Base-by-base conservation (phyloP, 2,329 filamentous ascomycete species). In the Arthrobotrys pseudoclavata region DNA sequence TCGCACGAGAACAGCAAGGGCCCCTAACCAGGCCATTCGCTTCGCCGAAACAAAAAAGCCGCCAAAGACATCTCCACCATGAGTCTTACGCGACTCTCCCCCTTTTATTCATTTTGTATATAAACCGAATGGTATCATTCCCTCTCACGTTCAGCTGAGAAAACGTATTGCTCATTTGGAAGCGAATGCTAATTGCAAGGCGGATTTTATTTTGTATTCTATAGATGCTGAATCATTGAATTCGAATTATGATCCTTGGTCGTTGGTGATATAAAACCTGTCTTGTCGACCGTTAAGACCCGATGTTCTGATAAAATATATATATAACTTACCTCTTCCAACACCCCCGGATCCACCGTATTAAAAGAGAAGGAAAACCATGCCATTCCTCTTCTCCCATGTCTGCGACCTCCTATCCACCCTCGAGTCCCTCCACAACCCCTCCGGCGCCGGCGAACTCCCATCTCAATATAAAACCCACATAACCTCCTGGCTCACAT, bases 341-440 rank as follows among this genome's bases (percentile, higher is more conserved):
- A 10, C 24, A 26, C 1, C 12, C 13, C 12, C 12, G n/a, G 4
- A n/a, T 9, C 6, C 55, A 42, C 55, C 20, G 55, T 60, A 60
- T 60, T 48, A 24, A 50, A n/a, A 6, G 10, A 50, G 26, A 53
- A 20, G 12, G 24, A 12, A 15, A 60, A 42, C 53, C 10, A 80
- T 80, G 80, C 29, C 79, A 22, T 80, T 81, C 76, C 67, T 74
- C 18, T 80, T 81, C 69, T 52, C 78, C 6, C 72, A 81, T 53
- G 34, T 81, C 42, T 74, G 77, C 48, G 78, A 81, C 53, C 79
- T 81, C 18, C 67, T 81, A 34, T 75, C 78, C 9, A 69, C 76
- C 3, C 79, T 81, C 61, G 79, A 79, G 62, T 42, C 77, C 52
- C 64, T 79, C 26, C 61, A 79, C n/a, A 67, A 18, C 29, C 40